These are phyloP conservation scores for Solanum infundibuliforme DNA, from an alignment of 257 asterid species.

Conservation along the genomic window DNA sequence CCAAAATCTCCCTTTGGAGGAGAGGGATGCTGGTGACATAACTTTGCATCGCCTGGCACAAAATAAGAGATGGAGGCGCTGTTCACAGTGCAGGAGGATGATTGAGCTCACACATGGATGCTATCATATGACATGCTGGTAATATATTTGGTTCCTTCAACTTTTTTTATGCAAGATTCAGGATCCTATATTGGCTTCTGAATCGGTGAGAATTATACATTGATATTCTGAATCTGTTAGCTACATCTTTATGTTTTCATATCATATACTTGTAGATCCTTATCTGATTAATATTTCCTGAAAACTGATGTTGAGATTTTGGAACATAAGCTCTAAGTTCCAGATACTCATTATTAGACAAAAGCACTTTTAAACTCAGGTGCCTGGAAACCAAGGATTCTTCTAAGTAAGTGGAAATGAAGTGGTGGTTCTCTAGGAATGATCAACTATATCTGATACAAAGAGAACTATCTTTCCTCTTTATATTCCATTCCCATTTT, in stretches of 20 bases:
- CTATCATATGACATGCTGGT: slow-evolving; percentile 82
- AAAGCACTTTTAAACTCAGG: not conserved
- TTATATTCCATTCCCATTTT: not conserved
- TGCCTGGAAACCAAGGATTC: not conserved
- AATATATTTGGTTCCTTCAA: slow-evolving; percentile 1
- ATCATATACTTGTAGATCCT: not conserved
- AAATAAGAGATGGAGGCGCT: slow-evolving; percentile 56
- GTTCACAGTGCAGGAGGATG: slow-evolving; percentile 62
- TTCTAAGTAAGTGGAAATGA: not conserved
- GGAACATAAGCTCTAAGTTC: not conserved
- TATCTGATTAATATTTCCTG: not conserved
- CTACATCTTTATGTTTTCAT: not conserved
- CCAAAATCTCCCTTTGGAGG: slow-evolving; percentile 52
- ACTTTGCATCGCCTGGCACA: slow-evolving; percentile 41
- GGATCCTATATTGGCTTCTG: not conserved
- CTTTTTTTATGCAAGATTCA: not conserved
- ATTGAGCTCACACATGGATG: slow-evolving; percentile 64
- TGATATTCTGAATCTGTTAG: not conserved
- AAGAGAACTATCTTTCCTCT: not conserved
- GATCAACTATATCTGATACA: not conserved
- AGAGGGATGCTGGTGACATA: slow-evolving; percentile 44
- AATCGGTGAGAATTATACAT: not conserved
- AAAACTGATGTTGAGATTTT: not conserved
- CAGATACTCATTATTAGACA: not conserved
- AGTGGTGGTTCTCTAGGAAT: not conserved